phyloP scores from a whole-genome alignment of 352 stramenopile genomes.

The Globisporangium solare region DNA sequence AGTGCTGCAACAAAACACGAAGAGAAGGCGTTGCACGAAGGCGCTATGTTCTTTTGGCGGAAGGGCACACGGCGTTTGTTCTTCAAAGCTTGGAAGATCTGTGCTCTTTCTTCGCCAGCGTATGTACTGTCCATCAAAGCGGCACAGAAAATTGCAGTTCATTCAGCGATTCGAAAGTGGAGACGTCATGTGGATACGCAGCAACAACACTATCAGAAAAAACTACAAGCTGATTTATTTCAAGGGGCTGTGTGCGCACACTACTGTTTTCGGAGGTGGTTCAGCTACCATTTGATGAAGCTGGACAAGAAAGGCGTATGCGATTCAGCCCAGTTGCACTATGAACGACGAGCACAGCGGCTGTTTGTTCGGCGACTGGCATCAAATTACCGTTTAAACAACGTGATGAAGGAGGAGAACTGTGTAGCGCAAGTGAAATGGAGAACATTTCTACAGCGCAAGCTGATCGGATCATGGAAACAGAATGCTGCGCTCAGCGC shows the following conservation, averaged over 20 bases:
- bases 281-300: constrained; percentile 1
- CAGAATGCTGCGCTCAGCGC: background rate
- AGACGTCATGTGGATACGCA: constrained; percentile 4
- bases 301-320: background rate
- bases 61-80: constrained; percentile 3
- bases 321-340: background rate
- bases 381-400: background rate
- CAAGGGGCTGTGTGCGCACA: constrained; percentile 12
- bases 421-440: too few relatives aligned
- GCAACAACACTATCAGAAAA: constrained; percentile 6
- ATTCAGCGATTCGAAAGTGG: constrained; percentile 11
- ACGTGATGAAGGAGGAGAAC: too few relatives aligned
- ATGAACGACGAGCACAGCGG: background rate
- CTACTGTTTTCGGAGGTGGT: constrained; percentile 4
- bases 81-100: background rate
- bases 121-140: constrained; percentile 2
- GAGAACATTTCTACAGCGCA: background rate
- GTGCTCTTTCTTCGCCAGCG: background rate
- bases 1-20: background rate
- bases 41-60: background rate
- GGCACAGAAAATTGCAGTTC: constrained; percentile 3
- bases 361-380: constrained; percentile 1
- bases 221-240: constrained; percentile 29
- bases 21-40: constrained; percentile 6
- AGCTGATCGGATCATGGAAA: background rate